Evolutionary conservation across 148 eudicot genomes (phyloP), one percentile per base, ranked within the genome.

Genomic region (Nepenthes gracilis): DNA sequence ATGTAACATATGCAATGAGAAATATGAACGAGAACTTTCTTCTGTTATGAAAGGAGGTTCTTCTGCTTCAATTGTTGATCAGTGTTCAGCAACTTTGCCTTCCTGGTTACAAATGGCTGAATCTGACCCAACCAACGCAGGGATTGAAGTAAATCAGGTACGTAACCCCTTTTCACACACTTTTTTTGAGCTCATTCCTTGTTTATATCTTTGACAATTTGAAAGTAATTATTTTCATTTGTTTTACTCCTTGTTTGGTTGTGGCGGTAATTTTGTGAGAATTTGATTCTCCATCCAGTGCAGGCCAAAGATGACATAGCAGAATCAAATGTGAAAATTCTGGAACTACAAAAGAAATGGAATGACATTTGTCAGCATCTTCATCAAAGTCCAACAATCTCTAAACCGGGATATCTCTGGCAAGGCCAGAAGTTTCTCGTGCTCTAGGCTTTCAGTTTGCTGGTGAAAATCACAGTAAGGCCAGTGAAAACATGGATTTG

Each of bases 261-360:
- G 54, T 51, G 23, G 23, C 23, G 33, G 35, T 45, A 32, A 58
- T 60, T 61, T 62, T 55, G 12, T 76, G 70, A 78, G 65, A 71
- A 71, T 75, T 61, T 60, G 54, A 38, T 71, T 71, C 67, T 57
- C 73, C 70, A 73, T 75, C 63, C 83, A 77, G 80, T 81, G 89
- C 99, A 93, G 99, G 83, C 80, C 75, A 78, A 76, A 61, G 83
- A 79, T 62, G 84, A 74, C 57, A 73, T 58, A 47, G 34, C 67
- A 51, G 43, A 71, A 64, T 63, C 76, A 36, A 75, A 72, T 67
- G 83, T 82, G 10, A 78, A 70, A 56, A 62, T 76, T 15, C 38
- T 52, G 66, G 77, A 54, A 33, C 65, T 88, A 12, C 84, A 84
- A 72, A 82, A 70, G 72, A 93, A 84, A 76, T 88, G 96, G 96